Evolutionary conservation across 352 stramenopile species (phyloP).

Genomic region (Plasmopara muralis): DNA sequence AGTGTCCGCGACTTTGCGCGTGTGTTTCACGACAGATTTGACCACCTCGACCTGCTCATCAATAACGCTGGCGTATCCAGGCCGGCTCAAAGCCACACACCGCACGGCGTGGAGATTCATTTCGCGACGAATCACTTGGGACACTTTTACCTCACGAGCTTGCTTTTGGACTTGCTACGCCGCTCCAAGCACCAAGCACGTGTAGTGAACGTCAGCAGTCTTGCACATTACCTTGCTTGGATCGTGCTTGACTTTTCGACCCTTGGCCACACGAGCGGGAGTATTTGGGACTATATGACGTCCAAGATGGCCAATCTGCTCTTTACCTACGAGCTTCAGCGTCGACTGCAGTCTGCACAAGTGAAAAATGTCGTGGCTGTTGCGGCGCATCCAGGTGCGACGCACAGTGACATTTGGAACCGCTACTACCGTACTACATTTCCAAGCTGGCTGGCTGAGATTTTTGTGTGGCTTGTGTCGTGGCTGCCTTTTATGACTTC

Average conservation of each 20-base stretch:
- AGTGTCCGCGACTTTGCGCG: slow-evolving; percentile 39
- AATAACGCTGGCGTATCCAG: slow-evolving; percentile 69
- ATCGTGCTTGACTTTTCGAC: slow-evolving; percentile 34
- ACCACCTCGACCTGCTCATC: slow-evolving; percentile 55
- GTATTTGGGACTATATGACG: slow-evolving; percentile 38
- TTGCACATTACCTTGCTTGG: slow-evolving; percentile 33
- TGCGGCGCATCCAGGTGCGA: slow-evolving; percentile 42
- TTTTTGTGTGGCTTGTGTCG: slow-evolving; percentile 33
- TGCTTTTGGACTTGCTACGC: slow-evolving; percentile 37
- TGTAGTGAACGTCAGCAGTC: slow-evolving; percentile 48
- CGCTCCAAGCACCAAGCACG: slow-evolving; percentile 29
- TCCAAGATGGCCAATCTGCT: slow-evolving; percentile 58
- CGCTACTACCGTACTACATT: slow-evolving; percentile 36
- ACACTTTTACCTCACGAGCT: slow-evolving; percentile 55
- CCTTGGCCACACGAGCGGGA: slow-evolving; percentile 29
- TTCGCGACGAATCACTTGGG: slow-evolving; percentile 73
- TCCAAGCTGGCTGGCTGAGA: slow-evolving; percentile 25
- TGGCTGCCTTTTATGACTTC: slow-evolving; percentile 39
- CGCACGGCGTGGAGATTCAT: slow-evolving; percentile 45
- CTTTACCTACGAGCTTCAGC: slow-evolving; percentile 58
- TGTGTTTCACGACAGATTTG: slow-evolving; percentile 29
- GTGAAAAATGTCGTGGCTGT: slow-evolving; percentile 42
- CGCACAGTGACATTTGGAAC: slow-evolving; percentile 46
- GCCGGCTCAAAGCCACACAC: slow-evolving; percentile 25
- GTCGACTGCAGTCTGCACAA: slow-evolving; percentile 25